A percentile compares a stretch with the other conserved stretches of the same genome.
These are phyloP conservation scores for Ambrosia hybrid DNA, from an alignment of 140 eudicot genomes.

Conservation along the genomic window DNA sequence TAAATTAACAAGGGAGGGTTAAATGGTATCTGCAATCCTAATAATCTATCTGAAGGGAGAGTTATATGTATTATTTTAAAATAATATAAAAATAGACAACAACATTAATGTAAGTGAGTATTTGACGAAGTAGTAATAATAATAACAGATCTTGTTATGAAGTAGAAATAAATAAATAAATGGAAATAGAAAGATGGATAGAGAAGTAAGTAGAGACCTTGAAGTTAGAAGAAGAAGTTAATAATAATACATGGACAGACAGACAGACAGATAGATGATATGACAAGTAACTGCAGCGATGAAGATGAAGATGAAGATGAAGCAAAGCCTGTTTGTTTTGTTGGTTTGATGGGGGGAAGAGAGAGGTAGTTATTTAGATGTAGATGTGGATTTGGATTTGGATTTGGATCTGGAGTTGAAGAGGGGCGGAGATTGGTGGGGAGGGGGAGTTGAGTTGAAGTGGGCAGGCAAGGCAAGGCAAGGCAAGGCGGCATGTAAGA, in stretches of 20 bases:
- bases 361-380: background rate
- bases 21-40: too few species aligned
- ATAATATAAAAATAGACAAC: too few species aligned
- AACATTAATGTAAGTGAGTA: too few species aligned
- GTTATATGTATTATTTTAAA: too few species aligned
- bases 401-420: background rate
- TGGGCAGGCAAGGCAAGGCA: conserved; percentile 2
- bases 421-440: conserved; percentile 26
- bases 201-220: background rate
- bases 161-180: too few species aligned
- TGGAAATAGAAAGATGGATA: too few species aligned
- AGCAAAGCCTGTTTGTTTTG: background rate
- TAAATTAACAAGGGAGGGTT: too few species aligned
- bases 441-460: conserved; percentile 16
- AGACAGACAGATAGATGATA: background rate
- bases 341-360: too few species aligned
- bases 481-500: background rate
- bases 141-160: too few species aligned
- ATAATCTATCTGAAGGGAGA: too few species aligned
- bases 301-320: background rate
- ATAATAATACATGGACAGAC: background rate
- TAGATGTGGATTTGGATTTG: background rate
- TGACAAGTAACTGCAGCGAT: background rate
- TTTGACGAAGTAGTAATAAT: too few species aligned
- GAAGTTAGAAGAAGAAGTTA: background rate